phyloP scores from a whole-genome alignment of 345 rosid species.

The Bruguiera gymnorhiza region DNA sequence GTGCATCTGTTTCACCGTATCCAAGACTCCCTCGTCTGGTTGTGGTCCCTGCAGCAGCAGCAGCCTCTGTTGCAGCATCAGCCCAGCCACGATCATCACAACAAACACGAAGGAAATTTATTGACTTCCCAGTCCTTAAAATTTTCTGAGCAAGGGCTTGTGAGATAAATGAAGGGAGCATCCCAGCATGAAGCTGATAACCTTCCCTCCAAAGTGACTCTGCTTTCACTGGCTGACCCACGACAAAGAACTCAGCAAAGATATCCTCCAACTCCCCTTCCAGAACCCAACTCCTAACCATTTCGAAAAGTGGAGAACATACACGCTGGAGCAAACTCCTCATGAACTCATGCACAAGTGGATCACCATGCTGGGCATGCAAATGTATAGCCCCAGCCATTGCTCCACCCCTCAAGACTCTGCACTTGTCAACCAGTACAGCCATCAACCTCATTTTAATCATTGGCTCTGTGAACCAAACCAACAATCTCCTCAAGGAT shows the following conservation, averaged over 20 bases:
- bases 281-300: constrained; percentile 99
- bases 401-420: constrained; percentile 87
- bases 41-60: constrained; percentile 88
- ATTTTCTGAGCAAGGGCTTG: constrained; percentile 84
- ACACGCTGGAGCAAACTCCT: constrained; percentile 71
- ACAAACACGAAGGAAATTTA: constrained; percentile 92
- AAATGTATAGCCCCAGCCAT: constrained; percentile 97
- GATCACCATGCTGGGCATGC: constrained; percentile 95
- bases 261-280: constrained; percentile 98
- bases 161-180: constrained; percentile 93
- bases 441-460: constrained; percentile 99
- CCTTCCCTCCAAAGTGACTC: constrained; percentile 99
- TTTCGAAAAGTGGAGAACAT: constrained; percentile 93
- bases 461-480: constrained; percentile 91
- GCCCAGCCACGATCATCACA: constrained; percentile 98
- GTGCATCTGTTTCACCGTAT: constrained; percentile 95
- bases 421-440: constrained; percentile 89
- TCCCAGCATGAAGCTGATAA: constrained; percentile 73
- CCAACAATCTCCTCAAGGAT: constrained; percentile 78
- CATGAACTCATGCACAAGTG: constrained; percentile 88
- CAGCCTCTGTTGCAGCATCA: constrained; percentile 86
- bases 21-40: constrained; percentile 90
- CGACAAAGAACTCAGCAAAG: constrained; percentile 83
- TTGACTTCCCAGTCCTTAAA: constrained; percentile 95
- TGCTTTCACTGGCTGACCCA: constrained; percentile 88